Evolutionary conservation across 805 yeast species (phyloP).

Genomic region (Yamadazyma akitaensis): DNA sequence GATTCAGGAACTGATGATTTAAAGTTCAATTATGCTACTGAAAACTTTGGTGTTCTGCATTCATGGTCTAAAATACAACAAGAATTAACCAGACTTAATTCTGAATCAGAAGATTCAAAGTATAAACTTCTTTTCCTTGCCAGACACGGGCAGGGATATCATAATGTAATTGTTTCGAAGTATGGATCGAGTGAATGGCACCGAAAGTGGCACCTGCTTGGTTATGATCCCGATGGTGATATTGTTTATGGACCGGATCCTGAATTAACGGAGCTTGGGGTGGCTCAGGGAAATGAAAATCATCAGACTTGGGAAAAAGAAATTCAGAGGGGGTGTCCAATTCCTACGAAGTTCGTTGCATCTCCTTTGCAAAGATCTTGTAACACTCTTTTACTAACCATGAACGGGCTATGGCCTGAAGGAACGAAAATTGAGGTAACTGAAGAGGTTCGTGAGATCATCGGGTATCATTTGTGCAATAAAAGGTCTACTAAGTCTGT

Average conservation of each 20-base stretch:
- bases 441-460: conserved; percentile 55
- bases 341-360: conserved; percentile 52
- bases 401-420: conserved; percentile 35
- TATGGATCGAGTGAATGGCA: conserved; percentile 60
- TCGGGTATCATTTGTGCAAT: conserved; percentile 62
- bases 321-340: conserved; percentile 45
- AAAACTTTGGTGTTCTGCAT: conserved; percentile 43
- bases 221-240: conserved; percentile 47
- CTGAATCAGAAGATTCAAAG: conserved; percentile 19
- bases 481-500: conserved; percentile 43
- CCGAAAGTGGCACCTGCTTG: conserved; percentile 47
- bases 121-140: conserved; percentile 54
- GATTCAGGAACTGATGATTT: conserved; percentile 45
- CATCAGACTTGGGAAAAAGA: conserved; percentile 43
- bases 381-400: conserved; percentile 51
- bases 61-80: conserved; percentile 38
- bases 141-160: conserved; percentile 72
- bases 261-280: conserved; percentile 52
- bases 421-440: conserved; percentile 28
- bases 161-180: conserved; percentile 51
- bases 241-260: conserved; percentile 62
- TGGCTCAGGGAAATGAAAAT: conserved; percentile 53
- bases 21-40: conserved; percentile 38
- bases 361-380: conserved; percentile 66
- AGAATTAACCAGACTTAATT: conserved; percentile 9